Percentiles rank a stretch among this genome's conserved stretches.
These are phyloP conservation scores for Atalantia buxifolia DNA, from an alignment of 345 rosid genomes.

Conservation along the genomic window DNA sequence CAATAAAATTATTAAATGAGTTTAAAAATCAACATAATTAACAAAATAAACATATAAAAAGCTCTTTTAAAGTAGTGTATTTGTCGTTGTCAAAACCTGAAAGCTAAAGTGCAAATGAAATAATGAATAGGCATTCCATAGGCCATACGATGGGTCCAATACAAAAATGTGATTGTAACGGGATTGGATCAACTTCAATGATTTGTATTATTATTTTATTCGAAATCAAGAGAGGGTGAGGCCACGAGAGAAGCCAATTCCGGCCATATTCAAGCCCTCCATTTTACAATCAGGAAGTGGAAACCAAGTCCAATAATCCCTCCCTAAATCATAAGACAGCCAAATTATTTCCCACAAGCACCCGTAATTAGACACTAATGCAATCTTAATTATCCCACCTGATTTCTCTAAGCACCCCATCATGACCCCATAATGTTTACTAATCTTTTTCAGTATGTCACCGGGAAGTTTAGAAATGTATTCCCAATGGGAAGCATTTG, in stretches of 20 bases:
- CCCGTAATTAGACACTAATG: slow-evolving; percentile 48
- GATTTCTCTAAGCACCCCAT: slow-evolving; percentile 68
- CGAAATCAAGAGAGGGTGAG: slow-evolving; percentile 37
- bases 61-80: too few species aligned
- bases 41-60: too few species aligned
- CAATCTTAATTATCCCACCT: slow-evolving; percentile 43
- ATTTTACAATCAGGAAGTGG: slow-evolving; percentile 52
- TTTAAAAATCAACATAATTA: too few species aligned
- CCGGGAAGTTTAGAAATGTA: slow-evolving; percentile 39
- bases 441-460: slow-evolving; percentile 32
- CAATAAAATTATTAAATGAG: too few species aligned
- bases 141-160: not conserved
- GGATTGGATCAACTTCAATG: not conserved
- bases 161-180: not conserved
- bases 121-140: not conserved
- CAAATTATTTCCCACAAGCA: slow-evolving; percentile 64
- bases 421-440: slow-evolving; percentile 48
- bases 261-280: slow-evolving; percentile 74
- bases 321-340: slow-evolving; percentile 42
- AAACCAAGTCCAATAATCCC: slow-evolving; percentile 39
- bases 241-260: slow-evolving; percentile 63
- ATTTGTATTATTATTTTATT: not conserved
- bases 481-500: slow-evolving; percentile 41
- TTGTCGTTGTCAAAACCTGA: not conserved
- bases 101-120: not conserved